Percentiles rank a stretch among this genome's conserved stretches.
These are phyloP conservation scores for Neofusicoccum umdonicola DNA, from an alignment of 2,329 filamentous ascomycete species.

Conservation along the genomic window DNA sequence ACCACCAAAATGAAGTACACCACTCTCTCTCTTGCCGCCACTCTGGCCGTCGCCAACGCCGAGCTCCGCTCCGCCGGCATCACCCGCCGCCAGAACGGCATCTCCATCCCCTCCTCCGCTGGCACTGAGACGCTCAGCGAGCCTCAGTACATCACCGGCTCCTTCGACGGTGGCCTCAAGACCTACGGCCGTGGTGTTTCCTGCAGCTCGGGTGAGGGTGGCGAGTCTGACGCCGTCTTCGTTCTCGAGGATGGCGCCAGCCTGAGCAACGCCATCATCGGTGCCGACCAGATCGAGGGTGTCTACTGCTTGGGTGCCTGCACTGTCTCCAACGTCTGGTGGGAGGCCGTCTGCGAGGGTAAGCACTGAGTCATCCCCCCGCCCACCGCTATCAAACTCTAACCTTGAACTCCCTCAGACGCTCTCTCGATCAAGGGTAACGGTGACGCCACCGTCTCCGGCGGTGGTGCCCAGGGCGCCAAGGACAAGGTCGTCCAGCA, in stretches of 20 bases:
- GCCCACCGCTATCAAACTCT: constrained; percentile 41
- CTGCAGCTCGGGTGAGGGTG: constrained; percentile 43
- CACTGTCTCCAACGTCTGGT: constrained; percentile 40
- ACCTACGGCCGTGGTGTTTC: constrained; percentile 12
- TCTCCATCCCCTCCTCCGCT: constrained; percentile 10
- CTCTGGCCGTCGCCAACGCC: not conserved
- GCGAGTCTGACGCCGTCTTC: constrained; percentile 28
- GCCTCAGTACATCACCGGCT: constrained; percentile 4
- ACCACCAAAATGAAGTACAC: constrained; percentile 7
- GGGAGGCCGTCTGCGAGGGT: constrained; percentile 38
- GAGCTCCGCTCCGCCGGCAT: constrained; percentile 14
- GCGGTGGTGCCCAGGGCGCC: constrained; percentile 28
- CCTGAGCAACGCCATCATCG: constrained; percentile 51
- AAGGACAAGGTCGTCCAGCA: constrained; percentile 34
- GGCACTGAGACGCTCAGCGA: constrained; percentile 11
- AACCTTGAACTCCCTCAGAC: constrained; percentile 51
- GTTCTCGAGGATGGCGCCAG: constrained; percentile 30
- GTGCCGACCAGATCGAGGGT: constrained; percentile 46
- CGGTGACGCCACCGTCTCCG: constrained; percentile 26
- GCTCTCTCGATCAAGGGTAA: constrained; percentile 28
- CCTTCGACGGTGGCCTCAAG: constrained; percentile 13
- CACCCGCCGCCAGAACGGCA: constrained; percentile 21
- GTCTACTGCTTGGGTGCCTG: constrained; percentile 53
- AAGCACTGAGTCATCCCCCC: constrained; percentile 32
- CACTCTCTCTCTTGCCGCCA: constrained; percentile 4